phyloP scores from a whole-genome alignment of 106 monocot species.

The Apostasia ramifera region DNA sequence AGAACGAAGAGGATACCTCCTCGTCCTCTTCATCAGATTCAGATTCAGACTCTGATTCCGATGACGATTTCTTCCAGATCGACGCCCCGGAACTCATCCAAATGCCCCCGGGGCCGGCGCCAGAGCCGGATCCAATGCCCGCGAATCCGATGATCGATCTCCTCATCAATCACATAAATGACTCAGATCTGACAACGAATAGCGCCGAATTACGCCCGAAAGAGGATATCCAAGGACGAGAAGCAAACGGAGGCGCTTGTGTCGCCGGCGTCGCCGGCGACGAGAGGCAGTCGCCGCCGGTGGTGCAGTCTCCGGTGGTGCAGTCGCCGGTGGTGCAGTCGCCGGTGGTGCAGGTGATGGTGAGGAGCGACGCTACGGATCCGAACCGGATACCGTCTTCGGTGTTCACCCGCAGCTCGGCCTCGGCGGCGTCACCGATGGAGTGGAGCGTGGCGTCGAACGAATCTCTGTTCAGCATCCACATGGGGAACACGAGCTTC shows the following conservation, averaged over 20 bases:
- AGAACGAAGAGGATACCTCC: not conserved
- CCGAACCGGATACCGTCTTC: conserved; percentile 68
- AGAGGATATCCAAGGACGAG: no score
- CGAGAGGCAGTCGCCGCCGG: not conserved
- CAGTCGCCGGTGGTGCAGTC: conserved; percentile 4
- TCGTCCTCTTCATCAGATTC: conserved; percentile 8
- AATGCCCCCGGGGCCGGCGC: not conserved
- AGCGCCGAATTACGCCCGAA: no score
- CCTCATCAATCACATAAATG: not conserved
- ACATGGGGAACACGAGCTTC: conserved; percentile 40
- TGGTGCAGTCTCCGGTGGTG: not conserved
- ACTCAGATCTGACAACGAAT: no score
- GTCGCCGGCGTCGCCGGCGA: no score
- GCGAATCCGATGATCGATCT: not conserved
- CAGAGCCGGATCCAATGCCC: not conserved
- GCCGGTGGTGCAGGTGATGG: conserved; percentile 23
- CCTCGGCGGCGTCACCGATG: conserved; percentile 19
- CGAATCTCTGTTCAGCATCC: conserved; percentile 83
- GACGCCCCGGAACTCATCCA: conserved; percentile 4
- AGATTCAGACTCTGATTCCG: conserved; percentile 3
- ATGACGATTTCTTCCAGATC: conserved; percentile 25
- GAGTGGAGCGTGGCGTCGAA: conserved; percentile 91
- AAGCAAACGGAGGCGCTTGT: no score
- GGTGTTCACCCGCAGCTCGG: conserved; percentile 41
- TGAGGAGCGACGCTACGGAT: conserved; percentile 33